Evolutionary conservation across 2,329 filamentous ascomycete species (phyloP).

Genomic region (Penicillium nordicum): DNA sequence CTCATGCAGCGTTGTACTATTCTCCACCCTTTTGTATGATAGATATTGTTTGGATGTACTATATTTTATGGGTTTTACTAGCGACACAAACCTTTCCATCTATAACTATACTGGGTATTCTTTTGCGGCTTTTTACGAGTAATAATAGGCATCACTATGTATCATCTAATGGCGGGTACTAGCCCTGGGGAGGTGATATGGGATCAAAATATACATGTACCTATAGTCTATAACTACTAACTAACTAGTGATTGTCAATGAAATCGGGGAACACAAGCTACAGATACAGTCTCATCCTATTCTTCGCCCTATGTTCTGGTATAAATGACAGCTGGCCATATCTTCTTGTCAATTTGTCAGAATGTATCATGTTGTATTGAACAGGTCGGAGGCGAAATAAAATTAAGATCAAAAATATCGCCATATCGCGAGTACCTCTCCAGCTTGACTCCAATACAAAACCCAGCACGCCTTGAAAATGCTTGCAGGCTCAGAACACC

Average conservation of each 20-base stretch:
- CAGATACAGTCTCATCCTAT: neutral
- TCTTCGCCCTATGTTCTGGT: neutral
- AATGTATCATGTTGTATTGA: neutral
- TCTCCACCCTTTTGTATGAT: conserved; percentile 17
- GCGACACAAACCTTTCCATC: neutral
- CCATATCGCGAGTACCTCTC: conserved; percentile 15
- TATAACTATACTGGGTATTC: neutral
- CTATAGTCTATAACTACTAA: neutral
- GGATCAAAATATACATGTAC: neutral
- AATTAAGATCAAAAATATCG: conserved; percentile 20
- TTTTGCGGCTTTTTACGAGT: neutral
- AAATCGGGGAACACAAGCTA: neutral
- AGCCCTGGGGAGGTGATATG: too few species aligned
- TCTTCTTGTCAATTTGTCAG: neutral
- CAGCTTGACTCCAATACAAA: conserved; percentile 12
- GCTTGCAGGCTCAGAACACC: conserved; percentile 10
- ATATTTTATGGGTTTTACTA: conserved; percentile 18
- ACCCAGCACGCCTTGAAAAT: conserved; percentile 15
- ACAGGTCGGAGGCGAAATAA: conserved; percentile 12
- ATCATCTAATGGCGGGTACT: neutral
- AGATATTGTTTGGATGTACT: conserved; percentile 23
- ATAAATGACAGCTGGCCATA: neutral
- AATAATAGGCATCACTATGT: neutral
- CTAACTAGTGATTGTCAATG: neutral
- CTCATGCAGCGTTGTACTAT: neutral